These are phyloP conservation scores for Aspergillus pseudoviridinutans DNA, from an alignment of 2,329 filamentous ascomycete species.

Conservation along the genomic window DNA sequence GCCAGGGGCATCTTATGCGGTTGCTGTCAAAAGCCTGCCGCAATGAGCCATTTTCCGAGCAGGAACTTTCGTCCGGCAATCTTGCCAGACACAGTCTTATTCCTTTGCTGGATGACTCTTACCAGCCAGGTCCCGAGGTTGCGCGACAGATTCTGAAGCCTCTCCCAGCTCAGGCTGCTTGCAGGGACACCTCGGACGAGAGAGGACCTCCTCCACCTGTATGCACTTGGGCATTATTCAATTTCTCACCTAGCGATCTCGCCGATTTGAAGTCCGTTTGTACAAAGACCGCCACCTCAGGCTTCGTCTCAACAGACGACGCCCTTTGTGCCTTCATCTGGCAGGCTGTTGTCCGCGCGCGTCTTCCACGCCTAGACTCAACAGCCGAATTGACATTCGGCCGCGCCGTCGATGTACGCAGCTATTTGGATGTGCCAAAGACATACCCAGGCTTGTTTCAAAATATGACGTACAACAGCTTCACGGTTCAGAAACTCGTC, in stretches of 20 bases:
- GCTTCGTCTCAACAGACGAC: conserved; percentile 54
- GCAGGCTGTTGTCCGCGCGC: conserved; percentile 42
- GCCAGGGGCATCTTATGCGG: conserved; percentile 45
- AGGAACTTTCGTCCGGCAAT: conserved; percentile 46
- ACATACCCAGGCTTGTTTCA: conserved; percentile 49
- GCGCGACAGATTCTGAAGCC: not conserved
- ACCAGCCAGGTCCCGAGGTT: conserved; percentile 2
- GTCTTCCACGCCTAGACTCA: conserved; percentile 32
- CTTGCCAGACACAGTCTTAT: conserved; percentile 36
- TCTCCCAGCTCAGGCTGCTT: conserved; percentile 19
- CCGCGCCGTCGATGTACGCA: conserved; percentile 50
- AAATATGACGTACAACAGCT: conserved; percentile 44
- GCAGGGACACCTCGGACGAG: not conserved
- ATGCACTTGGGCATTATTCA: conserved; percentile 46
- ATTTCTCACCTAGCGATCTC: conserved; percentile 39
- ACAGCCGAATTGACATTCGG: conserved; percentile 32
- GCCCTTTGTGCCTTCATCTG: conserved; percentile 51
- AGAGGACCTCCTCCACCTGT: conserved; percentile 22
- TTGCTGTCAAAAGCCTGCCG: conserved; percentile 50
- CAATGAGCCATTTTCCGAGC: conserved; percentile 41
- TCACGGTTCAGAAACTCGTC: conserved; percentile 26
- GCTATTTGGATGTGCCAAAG: conserved; percentile 38
- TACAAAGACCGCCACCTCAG: not conserved
- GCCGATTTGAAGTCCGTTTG: conserved; percentile 41
- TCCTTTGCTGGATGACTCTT: conserved; percentile 35